Percentiles rank a stretch among this genome's conserved stretches.
Conservation (phyloP, 1,284 basidiomycete species). For the Trametes pubescens region DNA sequence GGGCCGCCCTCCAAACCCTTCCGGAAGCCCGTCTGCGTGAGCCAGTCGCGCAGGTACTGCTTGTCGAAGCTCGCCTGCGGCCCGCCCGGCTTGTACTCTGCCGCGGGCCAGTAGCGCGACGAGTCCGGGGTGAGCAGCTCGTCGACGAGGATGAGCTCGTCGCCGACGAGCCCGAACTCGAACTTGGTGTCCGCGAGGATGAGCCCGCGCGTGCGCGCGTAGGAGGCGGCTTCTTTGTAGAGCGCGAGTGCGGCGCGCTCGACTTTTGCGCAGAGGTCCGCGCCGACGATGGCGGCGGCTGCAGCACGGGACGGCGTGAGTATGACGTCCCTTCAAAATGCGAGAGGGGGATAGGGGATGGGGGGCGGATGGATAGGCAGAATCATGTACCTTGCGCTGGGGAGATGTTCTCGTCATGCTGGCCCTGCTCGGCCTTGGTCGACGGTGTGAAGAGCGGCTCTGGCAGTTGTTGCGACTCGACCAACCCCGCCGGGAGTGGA, state of each 20-base stretch:
- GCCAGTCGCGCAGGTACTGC: slow-evolving; percentile 95
- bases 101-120: slow-evolving; percentile 94
- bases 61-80: slow-evolving; percentile 96
- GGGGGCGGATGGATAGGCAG: background rate
- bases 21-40: slow-evolving; percentile 75
- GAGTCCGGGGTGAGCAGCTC: slow-evolving; percentile 98
- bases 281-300: slow-evolving; percentile 75
- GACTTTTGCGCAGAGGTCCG: slow-evolving; percentile 71
- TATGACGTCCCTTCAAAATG: background rate
- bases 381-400: slow-evolving; percentile 76
- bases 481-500: slow-evolving; percentile 74
- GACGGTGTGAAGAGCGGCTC: slow-evolving; percentile 95
- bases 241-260: slow-evolving; percentile 69
- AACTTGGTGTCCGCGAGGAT: slow-evolving; percentile 96
- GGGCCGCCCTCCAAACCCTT: slow-evolving; percentile 83
- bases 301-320: background rate
- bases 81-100: slow-evolving; percentile 77
- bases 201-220: slow-evolving; percentile 84
- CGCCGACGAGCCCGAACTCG: slow-evolving; percentile 74
- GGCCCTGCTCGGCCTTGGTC: slow-evolving; percentile 95
- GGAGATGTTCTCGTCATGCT: slow-evolving; percentile 98
- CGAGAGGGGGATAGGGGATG: slow-evolving; percentile 3
- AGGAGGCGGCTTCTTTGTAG: slow-evolving; percentile 81
- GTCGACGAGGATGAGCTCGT: slow-evolving; percentile 88
- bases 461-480: slow-evolving; percentile 88